Conservation (phyloP, 495 filamentous ascomycete species). For the Hypoxylon lienhwacheense region DNA sequence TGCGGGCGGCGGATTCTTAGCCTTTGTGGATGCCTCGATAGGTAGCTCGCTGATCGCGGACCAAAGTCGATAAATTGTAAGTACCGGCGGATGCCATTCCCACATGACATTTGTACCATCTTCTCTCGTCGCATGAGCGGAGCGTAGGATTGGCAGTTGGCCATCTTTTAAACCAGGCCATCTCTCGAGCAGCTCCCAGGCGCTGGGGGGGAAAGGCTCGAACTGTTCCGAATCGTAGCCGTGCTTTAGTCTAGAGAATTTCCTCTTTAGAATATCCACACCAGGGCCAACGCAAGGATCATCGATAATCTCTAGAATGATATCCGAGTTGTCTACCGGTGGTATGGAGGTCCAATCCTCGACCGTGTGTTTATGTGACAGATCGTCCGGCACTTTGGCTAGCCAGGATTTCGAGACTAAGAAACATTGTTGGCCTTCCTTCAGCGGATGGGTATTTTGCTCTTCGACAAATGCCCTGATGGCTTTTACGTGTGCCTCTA, state of each 20-base stretch:
- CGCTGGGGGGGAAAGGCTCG: conserved; percentile 72
- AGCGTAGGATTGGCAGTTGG: conserved; percentile 73
- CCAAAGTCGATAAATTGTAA: conserved; percentile 80
- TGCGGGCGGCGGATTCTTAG: conserved; percentile 57
- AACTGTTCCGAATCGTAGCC: conserved; percentile 72
- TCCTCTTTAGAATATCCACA: conserved; percentile 42
- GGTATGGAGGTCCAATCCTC: conserved; percentile 29
- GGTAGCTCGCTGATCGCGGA: conserved; percentile 54
- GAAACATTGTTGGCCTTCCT: conserved; percentile 74
- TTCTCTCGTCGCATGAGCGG: conserved; percentile 67
- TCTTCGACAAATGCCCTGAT: conserved; percentile 65
- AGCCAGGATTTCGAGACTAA: conserved; percentile 82
- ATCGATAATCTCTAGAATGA: conserved; percentile 54
- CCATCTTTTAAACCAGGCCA: conserved; percentile 79
- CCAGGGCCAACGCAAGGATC: conserved; percentile 42
- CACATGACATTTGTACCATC: conserved; percentile 71
- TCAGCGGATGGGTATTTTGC: conserved; percentile 52
- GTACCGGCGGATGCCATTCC: conserved; percentile 82
- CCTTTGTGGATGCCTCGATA: conserved; percentile 61
- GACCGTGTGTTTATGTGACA: conserved; percentile 23
- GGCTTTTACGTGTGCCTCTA: conserved; percentile 62
- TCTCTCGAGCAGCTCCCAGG: conserved; percentile 76
- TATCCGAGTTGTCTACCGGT: conserved; percentile 84
- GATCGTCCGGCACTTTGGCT: conserved; percentile 56
- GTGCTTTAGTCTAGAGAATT: conserved; percentile 75